Evolutionary conservation across 306 rosid genomes (phyloP).

Genomic region (Inga oerstediana): DNA sequence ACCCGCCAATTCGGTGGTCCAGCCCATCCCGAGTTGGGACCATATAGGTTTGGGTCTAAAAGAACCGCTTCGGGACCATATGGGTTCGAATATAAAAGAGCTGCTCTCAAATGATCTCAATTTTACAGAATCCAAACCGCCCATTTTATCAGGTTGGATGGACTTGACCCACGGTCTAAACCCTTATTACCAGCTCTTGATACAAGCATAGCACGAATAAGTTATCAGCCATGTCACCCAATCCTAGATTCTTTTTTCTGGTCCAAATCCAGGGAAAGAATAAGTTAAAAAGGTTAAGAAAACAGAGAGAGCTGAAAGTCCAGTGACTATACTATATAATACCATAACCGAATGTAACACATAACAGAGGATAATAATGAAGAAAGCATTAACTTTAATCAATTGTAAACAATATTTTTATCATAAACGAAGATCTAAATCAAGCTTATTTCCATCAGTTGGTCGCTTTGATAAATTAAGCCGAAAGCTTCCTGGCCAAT

Average conservation of each 20-base stretch:
- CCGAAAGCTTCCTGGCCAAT: conserved; percentile 72
- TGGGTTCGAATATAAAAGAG: too few species aligned
- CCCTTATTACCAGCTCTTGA: too few species aligned
- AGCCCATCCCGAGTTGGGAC: too few species aligned
- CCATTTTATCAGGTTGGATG: too few species aligned
- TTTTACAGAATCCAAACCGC: too few species aligned
- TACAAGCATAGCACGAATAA: not conserved
- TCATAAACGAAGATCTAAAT: conserved; percentile 70
- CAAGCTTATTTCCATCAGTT: conserved; percentile 50
- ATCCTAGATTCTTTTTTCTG: not conserved
- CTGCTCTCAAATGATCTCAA: too few species aligned
- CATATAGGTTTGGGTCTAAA: too few species aligned
- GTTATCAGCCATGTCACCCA: not conserved
- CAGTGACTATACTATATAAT: not conserved
- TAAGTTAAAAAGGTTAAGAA: too few species aligned
- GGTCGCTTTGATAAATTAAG: conserved; percentile 40
- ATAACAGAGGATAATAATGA: not conserved
- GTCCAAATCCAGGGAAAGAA: not conserved
- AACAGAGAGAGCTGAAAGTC: too few species aligned
- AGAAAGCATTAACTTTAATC: not conserved
- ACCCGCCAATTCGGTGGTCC: too few species aligned
- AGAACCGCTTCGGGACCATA: too few species aligned
- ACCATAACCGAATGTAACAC: not conserved
- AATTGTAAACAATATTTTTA: not conserved
- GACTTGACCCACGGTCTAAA: too few species aligned